Conservation (phyloP, 768 basidiomycete species). For the Flagelloscypha sp. region DNA sequence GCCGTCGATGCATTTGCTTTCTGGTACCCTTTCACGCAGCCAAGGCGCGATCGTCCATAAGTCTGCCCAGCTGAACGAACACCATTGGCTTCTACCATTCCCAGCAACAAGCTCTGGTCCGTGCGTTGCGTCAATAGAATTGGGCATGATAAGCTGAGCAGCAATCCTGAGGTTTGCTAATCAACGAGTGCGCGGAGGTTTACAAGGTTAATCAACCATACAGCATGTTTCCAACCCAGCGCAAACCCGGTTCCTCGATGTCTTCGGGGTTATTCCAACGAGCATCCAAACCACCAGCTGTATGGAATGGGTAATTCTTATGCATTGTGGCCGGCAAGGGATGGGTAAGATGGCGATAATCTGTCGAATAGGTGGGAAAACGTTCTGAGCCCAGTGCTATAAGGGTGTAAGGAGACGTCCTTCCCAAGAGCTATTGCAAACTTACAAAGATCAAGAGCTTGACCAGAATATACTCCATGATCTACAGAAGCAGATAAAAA, state of each 20-base stretch:
- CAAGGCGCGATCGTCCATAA: conserved; percentile 69
- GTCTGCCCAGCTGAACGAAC: conserved; percentile 64
- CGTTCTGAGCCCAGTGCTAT: conserved; percentile 22
- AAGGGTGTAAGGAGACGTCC: conserved; percentile 4
- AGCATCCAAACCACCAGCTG: conserved; percentile 59
- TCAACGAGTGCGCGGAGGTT: not conserved
- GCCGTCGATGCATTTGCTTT: too few species aligned
- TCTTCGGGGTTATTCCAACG: conserved; percentile 50
- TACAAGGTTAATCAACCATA: conserved; percentile 20
- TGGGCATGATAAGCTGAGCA: conserved; percentile 45
- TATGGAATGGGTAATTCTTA: conserved; percentile 63
- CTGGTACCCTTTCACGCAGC: conserved; percentile 64
- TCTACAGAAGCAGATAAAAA: conserved; percentile 24
- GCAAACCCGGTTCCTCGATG: conserved; percentile 48
- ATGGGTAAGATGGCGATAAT: conserved; percentile 37
- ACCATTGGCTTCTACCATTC: conserved; percentile 49
- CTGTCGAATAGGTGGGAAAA: conserved; percentile 6
- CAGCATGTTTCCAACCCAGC: conserved; percentile 73
- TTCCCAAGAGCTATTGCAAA: conserved; percentile 9
- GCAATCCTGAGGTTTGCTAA: conserved; percentile 54
- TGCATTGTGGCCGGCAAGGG: conserved; percentile 53
- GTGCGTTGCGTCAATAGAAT: conserved; percentile 32
- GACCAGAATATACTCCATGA: conserved; percentile 36
- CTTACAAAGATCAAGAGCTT: conserved; percentile 24
- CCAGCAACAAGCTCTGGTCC: conserved; percentile 42